Base-by-base conservation (phyloP, 306 rosid species). In the Glycine latifolia region DNA sequence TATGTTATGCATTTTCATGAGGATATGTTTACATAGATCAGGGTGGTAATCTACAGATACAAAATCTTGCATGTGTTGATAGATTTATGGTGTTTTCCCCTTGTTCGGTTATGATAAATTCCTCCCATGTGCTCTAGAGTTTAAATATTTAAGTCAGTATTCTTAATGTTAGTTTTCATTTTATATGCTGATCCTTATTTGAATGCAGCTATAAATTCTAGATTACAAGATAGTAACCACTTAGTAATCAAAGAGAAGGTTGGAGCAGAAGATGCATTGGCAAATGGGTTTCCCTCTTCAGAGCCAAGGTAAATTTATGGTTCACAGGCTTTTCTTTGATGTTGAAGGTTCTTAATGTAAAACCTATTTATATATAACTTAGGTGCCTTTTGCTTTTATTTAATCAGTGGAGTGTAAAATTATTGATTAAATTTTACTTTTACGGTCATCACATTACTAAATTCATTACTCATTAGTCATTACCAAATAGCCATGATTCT, bases 241-340 rank as follows among this genome's bases (percentile, higher is more conserved):
- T 77, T 77, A 41, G 83, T 78, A 58, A n/a, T 78, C 37, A 67
- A 80, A 78, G 91, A 83, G 71, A 87, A 17, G 70, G 82, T 79
- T 16, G 86, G 56, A 79, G 80, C 82, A 48, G 88, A 71, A 81
- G 80, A 65, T 83, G 80, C 78, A 69, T n/a, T 71, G 69, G 75
- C 86, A 50, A 92, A 94, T 75, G 97, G 94, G 62, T 84, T 79
- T 74, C 91, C 85, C 53, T 60, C 84, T 82, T 85, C 82, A 17
- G 87, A 80, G 5, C 50, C 87, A 52, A 75, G 90, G 95, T 92
- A 75, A 84, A 82, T 55, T 52, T 53, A 49, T 76, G 75, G 82
- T 49, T 82, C 55, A 46, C 17, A 5, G 9, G 63, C 20, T 16
- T 76, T 58, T 53, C 31, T 53, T 81, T 62, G 69, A 62, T 62